These are phyloP conservation scores for Agrocybe praecox DNA, from an alignment of 768 basidiomycete genomes.

Conservation along the genomic window DNA sequence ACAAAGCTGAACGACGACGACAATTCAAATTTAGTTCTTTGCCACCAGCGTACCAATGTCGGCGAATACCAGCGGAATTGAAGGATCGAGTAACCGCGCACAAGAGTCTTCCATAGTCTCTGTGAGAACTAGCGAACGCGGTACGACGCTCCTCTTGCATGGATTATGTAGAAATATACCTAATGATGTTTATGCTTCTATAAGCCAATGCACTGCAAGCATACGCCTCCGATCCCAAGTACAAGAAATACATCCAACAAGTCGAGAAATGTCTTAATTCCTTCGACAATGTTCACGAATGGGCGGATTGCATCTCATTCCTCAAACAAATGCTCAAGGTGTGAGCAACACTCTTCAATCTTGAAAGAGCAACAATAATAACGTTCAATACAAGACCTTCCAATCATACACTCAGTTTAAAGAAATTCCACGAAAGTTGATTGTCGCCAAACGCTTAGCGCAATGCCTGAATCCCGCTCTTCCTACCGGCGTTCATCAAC, in stretches of 20 bases:
- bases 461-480: slow-evolving; percentile 98
- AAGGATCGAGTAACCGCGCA: slow-evolving; percentile 36
- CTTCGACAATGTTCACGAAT: slow-evolving; percentile 96
- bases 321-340: slow-evolving; percentile 93
- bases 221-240: slow-evolving; percentile 85
- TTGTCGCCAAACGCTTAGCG: slow-evolving; percentile 91
- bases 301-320: slow-evolving; percentile 99
- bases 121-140: slow-evolving; percentile 50
- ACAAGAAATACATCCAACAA: slow-evolving; percentile 89
- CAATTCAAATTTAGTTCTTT: background rate
- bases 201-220: slow-evolving; percentile 53
- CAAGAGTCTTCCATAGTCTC: slow-evolving; percentile 43
- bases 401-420: slow-evolving; percentile 94
- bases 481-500: slow-evolving; percentile 95
- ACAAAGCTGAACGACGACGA: background rate
- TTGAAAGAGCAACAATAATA: background rate
- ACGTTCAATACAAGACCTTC: slow-evolving; percentile 62
- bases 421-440: slow-evolving; percentile 92
- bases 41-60: slow-evolving; percentile 19
- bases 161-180: background rate
- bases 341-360: slow-evolving; percentile 8
- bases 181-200: slow-evolving; percentile 2
- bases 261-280: slow-evolving; percentile 92
- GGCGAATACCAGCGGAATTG: slow-evolving; percentile 22
- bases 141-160: slow-evolving; percentile 34